Evolutionary conservation across 2,329 filamentous ascomycete species (phyloP).

Genomic region (Coleophoma cylindrospora): DNA sequence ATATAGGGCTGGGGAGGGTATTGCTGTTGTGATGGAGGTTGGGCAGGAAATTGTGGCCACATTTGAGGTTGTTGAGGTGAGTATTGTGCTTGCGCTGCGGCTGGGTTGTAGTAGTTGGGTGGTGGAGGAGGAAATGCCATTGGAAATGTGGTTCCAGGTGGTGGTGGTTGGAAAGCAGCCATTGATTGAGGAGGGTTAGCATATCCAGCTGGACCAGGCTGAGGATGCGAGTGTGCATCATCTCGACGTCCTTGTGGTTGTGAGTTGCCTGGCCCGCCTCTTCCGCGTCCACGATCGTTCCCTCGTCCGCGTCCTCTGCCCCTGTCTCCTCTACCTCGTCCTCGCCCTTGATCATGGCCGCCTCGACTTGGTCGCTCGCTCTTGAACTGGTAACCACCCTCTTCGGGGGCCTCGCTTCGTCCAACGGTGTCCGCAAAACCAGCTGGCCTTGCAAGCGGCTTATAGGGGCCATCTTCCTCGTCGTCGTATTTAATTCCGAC

Average conservation of each 20-base stretch:
- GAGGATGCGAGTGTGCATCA: slow-evolving; percentile 2
- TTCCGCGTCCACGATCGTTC: slow-evolving; percentile 18
- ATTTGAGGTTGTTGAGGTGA: slow-evolving; percentile 19
- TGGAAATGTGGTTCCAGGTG: not conserved
- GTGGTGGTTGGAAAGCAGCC: not conserved
- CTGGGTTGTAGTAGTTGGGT: not conserved
- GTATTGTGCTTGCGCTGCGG: slow-evolving; percentile 5
- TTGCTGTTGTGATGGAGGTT: slow-evolving; percentile 9
- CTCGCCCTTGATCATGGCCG: slow-evolving; percentile 13
- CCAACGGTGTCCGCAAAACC: slow-evolving; percentile 51
- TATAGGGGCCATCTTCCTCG: slow-evolving; percentile 64
- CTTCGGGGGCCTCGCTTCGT: slow-evolving; percentile 30
- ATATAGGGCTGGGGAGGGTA: slow-evolving; percentile 11
- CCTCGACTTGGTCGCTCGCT: slow-evolving; percentile 6
- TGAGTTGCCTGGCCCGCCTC: slow-evolving; percentile 15
- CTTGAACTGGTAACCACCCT: slow-evolving; percentile 24
- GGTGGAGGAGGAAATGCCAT: slow-evolving; percentile 7
- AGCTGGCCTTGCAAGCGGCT: slow-evolving; percentile 62
- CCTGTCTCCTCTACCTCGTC: slow-evolving; percentile 11
- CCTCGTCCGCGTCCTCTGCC: slow-evolving; percentile 17
- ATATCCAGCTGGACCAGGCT: not conserved
- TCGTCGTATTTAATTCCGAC: slow-evolving; percentile 63
- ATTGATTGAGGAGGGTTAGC: not conserved
- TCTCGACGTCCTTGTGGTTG: slow-evolving; percentile 12
- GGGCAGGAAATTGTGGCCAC: slow-evolving; percentile 18